Conservation (phyloP, 2,329 filamentous ascomycete species). For the Pseudogymnoascus sp. region DNA sequence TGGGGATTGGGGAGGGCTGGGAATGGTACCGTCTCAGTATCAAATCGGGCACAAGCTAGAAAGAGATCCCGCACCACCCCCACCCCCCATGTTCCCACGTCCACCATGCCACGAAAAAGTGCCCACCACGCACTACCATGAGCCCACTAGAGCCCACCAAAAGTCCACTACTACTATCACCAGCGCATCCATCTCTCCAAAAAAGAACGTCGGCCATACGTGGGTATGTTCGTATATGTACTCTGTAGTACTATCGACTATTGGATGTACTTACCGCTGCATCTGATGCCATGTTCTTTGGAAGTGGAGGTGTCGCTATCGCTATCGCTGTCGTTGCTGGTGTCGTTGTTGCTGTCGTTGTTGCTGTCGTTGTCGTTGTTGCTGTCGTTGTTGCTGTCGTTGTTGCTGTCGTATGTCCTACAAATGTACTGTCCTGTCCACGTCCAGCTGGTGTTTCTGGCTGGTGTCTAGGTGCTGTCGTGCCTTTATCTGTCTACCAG, state of each 20-base stretch:
- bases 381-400: background rate
- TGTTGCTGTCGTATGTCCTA: background rate
- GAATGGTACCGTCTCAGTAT: background rate
- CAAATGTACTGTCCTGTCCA: background rate
- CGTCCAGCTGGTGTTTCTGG: background rate
- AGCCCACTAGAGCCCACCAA: background rate
- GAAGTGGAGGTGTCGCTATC: background rate
- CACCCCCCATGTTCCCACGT: background rate
- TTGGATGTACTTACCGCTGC: background rate
- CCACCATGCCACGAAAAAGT: background rate
- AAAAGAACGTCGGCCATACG: background rate
- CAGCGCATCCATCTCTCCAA: background rate
- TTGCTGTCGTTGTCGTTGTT: background rate
- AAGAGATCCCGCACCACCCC: background rate
- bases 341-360: background rate
- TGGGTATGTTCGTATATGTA: background rate
- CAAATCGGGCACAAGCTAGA: background rate
- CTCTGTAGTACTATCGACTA: background rate
- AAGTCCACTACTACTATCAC: too few species aligned
- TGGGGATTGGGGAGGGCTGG: background rate
- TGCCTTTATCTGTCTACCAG: background rate
- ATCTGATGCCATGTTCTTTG: constrained; percentile 2
- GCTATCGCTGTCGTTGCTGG: background rate
- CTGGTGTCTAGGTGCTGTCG: background rate
- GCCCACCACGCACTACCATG: background rate